phyloP scores from a whole-genome alignment of 2,329 filamentous ascomycete genomes.

The Ascochyta viciae-villosae region DNA sequence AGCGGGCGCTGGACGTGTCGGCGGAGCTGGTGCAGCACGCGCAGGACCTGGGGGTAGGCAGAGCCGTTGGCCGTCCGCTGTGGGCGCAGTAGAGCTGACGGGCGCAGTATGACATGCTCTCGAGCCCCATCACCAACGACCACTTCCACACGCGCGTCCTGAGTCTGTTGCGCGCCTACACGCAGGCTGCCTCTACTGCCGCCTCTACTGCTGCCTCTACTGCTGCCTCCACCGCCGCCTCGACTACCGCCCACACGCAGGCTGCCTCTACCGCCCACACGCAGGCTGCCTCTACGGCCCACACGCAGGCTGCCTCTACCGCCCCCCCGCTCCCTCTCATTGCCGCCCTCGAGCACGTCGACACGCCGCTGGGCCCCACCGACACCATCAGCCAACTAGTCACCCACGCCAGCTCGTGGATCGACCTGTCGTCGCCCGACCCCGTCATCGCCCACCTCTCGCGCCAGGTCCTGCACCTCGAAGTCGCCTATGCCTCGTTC shows the following conservation, averaged over 20 bases:
- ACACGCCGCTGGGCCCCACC: constrained; percentile 75
- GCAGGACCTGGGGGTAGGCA: constrained; percentile 64
- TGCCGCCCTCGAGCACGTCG: constrained; percentile 75
- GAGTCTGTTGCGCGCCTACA: constrained; percentile 65
- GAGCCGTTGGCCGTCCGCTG: no score
- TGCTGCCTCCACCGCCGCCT: constrained; percentile 60
- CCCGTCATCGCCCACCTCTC: constrained; percentile 86
- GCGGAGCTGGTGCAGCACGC: constrained; percentile 71
- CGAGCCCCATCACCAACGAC: constrained; percentile 76
- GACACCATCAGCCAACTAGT: constrained; percentile 75
- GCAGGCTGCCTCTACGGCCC: constrained; percentile 42
- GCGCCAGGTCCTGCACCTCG: constrained; percentile 85
- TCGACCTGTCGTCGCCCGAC: constrained; percentile 84
- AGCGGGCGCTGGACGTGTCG: constrained; percentile 65
- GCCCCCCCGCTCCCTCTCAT: constrained; percentile 54
- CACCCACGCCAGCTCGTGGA: constrained; percentile 87
- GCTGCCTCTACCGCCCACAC: constrained; percentile 28
- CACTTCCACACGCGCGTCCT: constrained; percentile 75
- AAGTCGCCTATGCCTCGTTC: constrained; percentile 94
- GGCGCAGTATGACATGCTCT: constrained; percentile 78
- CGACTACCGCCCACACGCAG: constrained; percentile 54
- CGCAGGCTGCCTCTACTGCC: constrained; percentile 44
- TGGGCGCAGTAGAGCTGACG: background rate
- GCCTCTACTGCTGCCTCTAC: constrained; percentile 34
- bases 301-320: constrained; percentile 52